phyloP scores from a whole-genome alignment of 1,284 basidiomycete species.

The Pyrrhoderma lamaoense region DNA sequence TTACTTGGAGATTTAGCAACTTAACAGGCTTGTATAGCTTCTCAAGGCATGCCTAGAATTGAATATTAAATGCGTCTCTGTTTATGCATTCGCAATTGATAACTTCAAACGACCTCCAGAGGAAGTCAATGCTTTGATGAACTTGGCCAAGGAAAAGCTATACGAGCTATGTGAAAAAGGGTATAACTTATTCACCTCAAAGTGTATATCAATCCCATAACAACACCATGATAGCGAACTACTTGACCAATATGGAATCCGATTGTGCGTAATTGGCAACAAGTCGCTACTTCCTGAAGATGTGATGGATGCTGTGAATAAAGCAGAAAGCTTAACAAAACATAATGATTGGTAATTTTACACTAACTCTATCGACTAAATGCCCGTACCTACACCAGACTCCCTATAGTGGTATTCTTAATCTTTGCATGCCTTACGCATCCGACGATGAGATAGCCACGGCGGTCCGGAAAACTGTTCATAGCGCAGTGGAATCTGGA shows the following conservation, averaged over 20 bases:
- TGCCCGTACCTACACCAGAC: background rate
- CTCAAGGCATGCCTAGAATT: constrained; percentile 78
- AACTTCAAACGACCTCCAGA: constrained; percentile 88
- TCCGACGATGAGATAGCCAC: constrained; percentile 88
- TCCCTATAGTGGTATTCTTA: constrained; percentile 70
- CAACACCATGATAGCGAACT: constrained; percentile 52
- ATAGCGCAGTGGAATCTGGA: constrained; percentile 37
- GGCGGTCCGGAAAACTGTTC: constrained; percentile 59
- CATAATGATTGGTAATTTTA: constrained; percentile 55
- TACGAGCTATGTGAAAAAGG: constrained; percentile 78
- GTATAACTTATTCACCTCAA: constrained; percentile 32
- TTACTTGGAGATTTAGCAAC: too few species aligned
- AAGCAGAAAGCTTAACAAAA: constrained; percentile 77
- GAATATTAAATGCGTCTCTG: constrained; percentile 76
- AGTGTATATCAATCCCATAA: background rate
- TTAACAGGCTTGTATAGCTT: constrained; percentile 41
- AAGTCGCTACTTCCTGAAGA: constrained; percentile 69
- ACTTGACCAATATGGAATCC: constrained; percentile 75
- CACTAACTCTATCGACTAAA: too few species aligned
- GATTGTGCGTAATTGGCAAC: constrained; percentile 79
- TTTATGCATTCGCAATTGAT: constrained; percentile 95
- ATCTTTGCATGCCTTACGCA: constrained; percentile 93
- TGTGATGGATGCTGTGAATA: constrained; percentile 64
- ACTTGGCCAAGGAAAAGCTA: constrained; percentile 75
- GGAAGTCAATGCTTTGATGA: constrained; percentile 88